Evolutionary conservation across 2,329 filamentous ascomycete genomes (phyloP), one percentile per base, ranked within the genome.

Genomic region (Lachnellula hyalina): DNA sequence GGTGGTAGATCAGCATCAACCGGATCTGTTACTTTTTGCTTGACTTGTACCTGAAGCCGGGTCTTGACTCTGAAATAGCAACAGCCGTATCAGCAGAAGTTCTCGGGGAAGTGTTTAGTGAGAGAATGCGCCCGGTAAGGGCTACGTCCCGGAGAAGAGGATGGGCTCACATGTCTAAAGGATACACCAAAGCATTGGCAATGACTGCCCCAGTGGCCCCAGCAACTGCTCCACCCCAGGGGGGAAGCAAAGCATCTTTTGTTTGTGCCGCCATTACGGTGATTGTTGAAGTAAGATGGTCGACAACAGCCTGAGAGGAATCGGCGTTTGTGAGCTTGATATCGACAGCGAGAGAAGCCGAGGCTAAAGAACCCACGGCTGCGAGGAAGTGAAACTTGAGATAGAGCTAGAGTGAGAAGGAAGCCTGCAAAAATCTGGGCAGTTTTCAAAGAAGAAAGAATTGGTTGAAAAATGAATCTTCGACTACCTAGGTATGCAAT

Each of bases 111-210:
- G 49, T 38, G 38, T 50, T 42, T 32, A 19, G 47, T 34, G 28
- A 19, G 19, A 9, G 6, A 14, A 47, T 47, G 8, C 28, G 28
- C 28, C 9, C 9, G 28, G 40, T 51, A 53, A 52, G 21, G 23
- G 19, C 12, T 52, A 8, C 3, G 17, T 47, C 15, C 19, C 49
- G n/a, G 47, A 25, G 41, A n/a, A 51, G 38, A 47, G 47, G 46
- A 53, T 25, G 49, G 47, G 75, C 88, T 77, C 78, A 96, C 92
- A 99, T 92, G 74, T 99, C 94, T 57, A 99, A 80, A 47, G 94
- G 94, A 73, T 99, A 99, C 55, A 97, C 93, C 60, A 96, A 76
- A 45, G 92, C 89, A 77, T 99, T 99, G 55, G 94, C 94, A 56
- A 99, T 79, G 38, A 97, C 90, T 47, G 94, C 94, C 58, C 94